A percentile compares a stretch with the other conserved stretches of the same genome.
Evolutionary conservation across 176 grass and related monocot species (phyloP).

Genomic region (Oryza meridionalis): DNA sequence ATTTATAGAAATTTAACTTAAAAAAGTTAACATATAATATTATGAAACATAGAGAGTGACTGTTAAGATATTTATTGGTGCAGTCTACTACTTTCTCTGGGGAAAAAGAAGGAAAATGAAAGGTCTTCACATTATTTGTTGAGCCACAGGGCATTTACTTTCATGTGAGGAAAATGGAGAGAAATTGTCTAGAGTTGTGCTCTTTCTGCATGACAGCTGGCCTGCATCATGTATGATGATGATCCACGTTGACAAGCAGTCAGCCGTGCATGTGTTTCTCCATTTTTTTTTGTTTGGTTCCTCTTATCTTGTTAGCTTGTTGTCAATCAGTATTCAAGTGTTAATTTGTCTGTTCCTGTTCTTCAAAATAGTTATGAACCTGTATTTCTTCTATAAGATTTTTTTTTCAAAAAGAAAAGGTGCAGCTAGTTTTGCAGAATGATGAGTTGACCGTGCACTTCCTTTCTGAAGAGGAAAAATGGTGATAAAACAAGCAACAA

Average conservation of each 20-base stretch:
- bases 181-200: neutral
- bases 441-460: neutral
- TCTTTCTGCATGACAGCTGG: neutral
- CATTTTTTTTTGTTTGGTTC: neutral
- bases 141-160: neutral
- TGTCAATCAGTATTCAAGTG: neutral
- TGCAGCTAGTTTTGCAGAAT: neutral
- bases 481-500: neutral
- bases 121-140: neutral
- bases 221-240: neutral
- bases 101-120: neutral
- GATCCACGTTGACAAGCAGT: neutral
- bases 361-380: neutral
- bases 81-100: neutral
- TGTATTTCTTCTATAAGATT: neutral
- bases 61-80: constrained; percentile 4
- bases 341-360: neutral
- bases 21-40: too few relatives aligned
- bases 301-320: neutral
- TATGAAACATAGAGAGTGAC: too few relatives aligned
- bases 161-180: neutral
- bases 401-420: too few relatives aligned
- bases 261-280: neutral
- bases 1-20: too few relatives aligned
- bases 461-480: neutral